Evolutionary conservation across 305 asterid genomes (phyloP), one percentile per base, ranked within the genome.

Genomic region (Ajuga reptans): DNA sequence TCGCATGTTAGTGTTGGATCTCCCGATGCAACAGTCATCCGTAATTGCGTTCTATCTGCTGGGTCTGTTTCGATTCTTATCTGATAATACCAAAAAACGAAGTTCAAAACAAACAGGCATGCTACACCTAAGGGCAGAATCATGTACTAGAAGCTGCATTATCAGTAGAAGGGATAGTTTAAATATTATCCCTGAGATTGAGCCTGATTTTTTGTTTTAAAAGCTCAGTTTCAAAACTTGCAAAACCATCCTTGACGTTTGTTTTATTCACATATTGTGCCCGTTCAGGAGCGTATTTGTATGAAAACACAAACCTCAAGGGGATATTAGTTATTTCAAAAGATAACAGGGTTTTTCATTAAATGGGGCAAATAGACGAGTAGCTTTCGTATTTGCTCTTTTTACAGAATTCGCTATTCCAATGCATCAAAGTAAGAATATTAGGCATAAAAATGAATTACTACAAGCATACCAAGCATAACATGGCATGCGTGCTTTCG

Each of bases 51-150:
- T 83, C 96, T 83, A 77, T 94, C 98, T 3, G 98, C 95, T 65
- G 99, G 97, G 83, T 94, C 99, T 16, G 99, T 94, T 87, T 94
- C 99, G 73, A 94, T 84, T 86, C 99, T 84, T 76, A 83, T 63
- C 99, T 94, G 88, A 67, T 53, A 52, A 55, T 64, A 41, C 55
- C 27, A 21, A 64, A 55, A 33, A 43, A 78, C 8, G 60, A 11
- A 53, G 18, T 53, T 58, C 15, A 50, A 65, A 24, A 18, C 45
- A 34, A 57, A 75, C 14, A 42, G 9, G 21, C 12, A 58, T 18
- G 31, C 52, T 9, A 12, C 6, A 8, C 42, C 42, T 36, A 27
- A 57, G 58, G 66, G 54, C 61, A 69, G 43, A 72, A 68, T 77
- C 42, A 64, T 36, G 58, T 31, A 31, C 58, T 64, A 61, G 9